These are phyloP conservation scores for Amaranthus tricolor DNA, from an alignment of 179 eudicot species.

Conservation along the genomic window DNA sequence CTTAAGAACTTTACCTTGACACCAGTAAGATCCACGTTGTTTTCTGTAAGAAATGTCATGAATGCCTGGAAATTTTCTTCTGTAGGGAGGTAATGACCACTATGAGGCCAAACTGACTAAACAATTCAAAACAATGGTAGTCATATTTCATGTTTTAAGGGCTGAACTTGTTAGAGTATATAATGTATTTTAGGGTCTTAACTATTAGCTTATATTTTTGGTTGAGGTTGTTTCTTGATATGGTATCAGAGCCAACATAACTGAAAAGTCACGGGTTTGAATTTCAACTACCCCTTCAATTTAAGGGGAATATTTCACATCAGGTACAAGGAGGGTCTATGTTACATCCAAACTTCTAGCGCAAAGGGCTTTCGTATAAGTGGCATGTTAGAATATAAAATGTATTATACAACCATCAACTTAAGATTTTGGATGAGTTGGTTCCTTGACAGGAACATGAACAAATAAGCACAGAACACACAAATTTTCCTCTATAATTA, in stretches of 20 bases:
- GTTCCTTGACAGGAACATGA: neutral
- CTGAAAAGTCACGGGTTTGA: too few relatives aligned
- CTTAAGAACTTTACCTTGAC: slow-evolving; percentile 47
- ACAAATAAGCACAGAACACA: neutral
- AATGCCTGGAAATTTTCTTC: slow-evolving; percentile 87
- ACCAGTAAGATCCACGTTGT: slow-evolving; percentile 53
- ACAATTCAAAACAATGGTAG: neutral
- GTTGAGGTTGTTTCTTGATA: too few relatives aligned
- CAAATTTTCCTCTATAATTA: neutral
- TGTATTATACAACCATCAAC: too few relatives aligned
- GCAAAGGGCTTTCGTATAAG: too few relatives aligned
- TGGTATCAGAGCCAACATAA: too few relatives aligned
- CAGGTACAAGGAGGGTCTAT: too few relatives aligned
- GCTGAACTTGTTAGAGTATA: too few relatives aligned
- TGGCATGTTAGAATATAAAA: neutral
- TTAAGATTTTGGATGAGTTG: neutral
- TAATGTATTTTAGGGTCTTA: too few relatives aligned
- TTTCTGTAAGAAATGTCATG: slow-evolving; percentile 60
- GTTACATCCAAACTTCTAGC: too few relatives aligned
- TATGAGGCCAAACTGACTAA: slow-evolving; percentile 95
- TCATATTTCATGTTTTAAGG: neutral
- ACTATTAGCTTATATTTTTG: too few relatives aligned
- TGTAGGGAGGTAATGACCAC: slow-evolving; percentile 93
- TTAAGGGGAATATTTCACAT: too few relatives aligned
- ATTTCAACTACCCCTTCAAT: too few relatives aligned